phyloP scores from a whole-genome alignment of 768 basidiomycete species.

The Suillus subaureus region DNA sequence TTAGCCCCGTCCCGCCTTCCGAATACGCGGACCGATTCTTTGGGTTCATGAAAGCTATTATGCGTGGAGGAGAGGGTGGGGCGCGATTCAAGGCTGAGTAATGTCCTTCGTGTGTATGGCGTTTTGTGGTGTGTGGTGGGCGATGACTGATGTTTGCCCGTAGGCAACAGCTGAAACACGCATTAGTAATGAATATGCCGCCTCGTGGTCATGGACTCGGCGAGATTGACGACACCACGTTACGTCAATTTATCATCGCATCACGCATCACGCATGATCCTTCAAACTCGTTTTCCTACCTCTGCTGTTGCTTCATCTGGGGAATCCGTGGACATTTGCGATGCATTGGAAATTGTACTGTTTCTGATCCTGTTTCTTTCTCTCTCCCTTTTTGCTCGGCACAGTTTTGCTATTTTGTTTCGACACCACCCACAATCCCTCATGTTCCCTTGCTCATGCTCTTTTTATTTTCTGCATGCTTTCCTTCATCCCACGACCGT shows the following conservation, averaged over 20 bases:
- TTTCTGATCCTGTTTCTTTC: not conserved
- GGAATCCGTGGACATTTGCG: not conserved
- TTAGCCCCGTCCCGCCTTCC: conserved; percentile 86
- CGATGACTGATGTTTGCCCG: not conserved
- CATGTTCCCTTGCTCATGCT: not conserved
- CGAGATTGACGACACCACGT: no score
- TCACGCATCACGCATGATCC: not conserved
- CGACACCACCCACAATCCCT: not conserved
- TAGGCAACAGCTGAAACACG: no score
- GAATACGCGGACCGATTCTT: conserved; percentile 93
- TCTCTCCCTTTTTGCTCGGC: not conserved
- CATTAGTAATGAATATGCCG: no score
- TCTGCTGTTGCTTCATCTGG: conserved; percentile 3
- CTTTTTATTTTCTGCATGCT: not conserved
- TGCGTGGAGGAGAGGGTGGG: conserved; percentile 78
- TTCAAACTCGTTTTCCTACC: not conserved
- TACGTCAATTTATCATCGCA: not conserved
- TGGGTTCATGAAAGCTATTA: conserved; percentile 80
- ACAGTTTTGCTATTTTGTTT: not conserved
- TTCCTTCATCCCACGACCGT: not conserved
- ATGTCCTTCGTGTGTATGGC: conserved; percentile 3
- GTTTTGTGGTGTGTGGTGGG: not conserved
- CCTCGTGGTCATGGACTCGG: no score
- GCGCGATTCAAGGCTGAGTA: conserved; percentile 49
- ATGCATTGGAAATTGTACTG: conserved; percentile 5